Base-by-base conservation (phyloP, 129 eudicot genomes). In the Helichrysum umbraculigerum region DNA sequence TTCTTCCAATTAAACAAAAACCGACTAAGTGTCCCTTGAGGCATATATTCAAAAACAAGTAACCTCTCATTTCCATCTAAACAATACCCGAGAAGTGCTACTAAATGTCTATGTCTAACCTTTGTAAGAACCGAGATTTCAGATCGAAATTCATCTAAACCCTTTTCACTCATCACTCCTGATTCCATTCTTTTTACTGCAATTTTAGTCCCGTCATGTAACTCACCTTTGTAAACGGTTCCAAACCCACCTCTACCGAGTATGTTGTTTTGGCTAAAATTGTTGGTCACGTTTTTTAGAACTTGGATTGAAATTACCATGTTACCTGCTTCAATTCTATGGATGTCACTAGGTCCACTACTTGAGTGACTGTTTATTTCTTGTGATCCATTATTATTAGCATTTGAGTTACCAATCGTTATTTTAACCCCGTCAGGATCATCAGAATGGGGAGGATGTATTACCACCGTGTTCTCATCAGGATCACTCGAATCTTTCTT, bases 201-300 rank as follows among this genome's bases (percentile, higher is more conserved):
- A 29, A 95, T 89, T 34, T 86, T 83, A 9, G 96, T 89, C n/a
- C 99, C 99, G 35, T 91, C 99, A 2, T 89, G 96, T 76, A 95
- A 77, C 62, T 91, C 99, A n/a, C 99, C 97, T 78, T 91, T 89
- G 72, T 95, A 95, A 62, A 91, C 99, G 0, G 91, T 94, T 57
- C 99, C 99, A 73, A 91, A 89, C 20, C 99, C 99, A 19, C 99
- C 99, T 69, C 92, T 88, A 3, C 99, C 99, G 2, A 95, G 94
- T 70, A 87, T 96, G 69, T 94, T 95, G 15, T 85, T 86, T 1
- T 86, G 85, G 61, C 92, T 87, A 66, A 95, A 95, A 65, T 95
- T 87, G 33, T 91, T 89, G 11, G 99, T 95, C 65, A 89, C 97
- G 2, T 82, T 86, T 62, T 84, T 79, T 11, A 95, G 82, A 64